phyloP scores from a whole-genome alignment of 805 yeast species.

The Kregervanrija delftensis region DNA sequence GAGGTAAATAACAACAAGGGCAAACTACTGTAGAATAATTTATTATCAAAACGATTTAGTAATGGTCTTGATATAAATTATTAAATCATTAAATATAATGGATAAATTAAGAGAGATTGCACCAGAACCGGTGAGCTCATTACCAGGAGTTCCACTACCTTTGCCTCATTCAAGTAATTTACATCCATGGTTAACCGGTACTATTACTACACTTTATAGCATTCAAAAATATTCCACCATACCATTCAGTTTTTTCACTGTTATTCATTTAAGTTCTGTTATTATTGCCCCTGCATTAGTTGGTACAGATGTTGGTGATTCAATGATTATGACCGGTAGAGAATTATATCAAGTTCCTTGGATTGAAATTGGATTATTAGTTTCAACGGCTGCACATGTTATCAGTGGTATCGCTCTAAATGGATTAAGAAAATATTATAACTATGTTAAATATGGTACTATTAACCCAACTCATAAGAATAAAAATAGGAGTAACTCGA shows the following conservation, averaged over 20 bases:
- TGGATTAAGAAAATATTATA: slow-evolving; percentile 27
- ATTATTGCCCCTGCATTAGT: slow-evolving; percentile 44
- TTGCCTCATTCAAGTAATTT: slow-evolving; percentile 2
- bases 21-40: too few relatives aligned
- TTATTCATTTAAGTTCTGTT: slow-evolving; percentile 51
- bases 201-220: slow-evolving; percentile 1
- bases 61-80: too few relatives aligned
- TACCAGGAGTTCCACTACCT: not conserved
- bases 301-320: slow-evolving; percentile 39
- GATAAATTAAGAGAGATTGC: slow-evolving; percentile 5
- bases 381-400: slow-evolving; percentile 43
- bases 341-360: slow-evolving; percentile 50
- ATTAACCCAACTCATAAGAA: slow-evolving; percentile 1
- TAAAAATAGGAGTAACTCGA: not conserved
- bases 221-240: slow-evolving; percentile 57
- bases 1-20: too few relatives aligned
- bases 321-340: slow-evolving; percentile 52
- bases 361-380: slow-evolving; percentile 44
- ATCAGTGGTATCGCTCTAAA: slow-evolving; percentile 45
- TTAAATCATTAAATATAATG: not conserved
- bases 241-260: slow-evolving; percentile 47
- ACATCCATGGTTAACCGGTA: slow-evolving; percentile 6
- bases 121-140: slow-evolving; percentile 7
- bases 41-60: too few relatives aligned
- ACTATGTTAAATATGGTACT: slow-evolving; percentile 22